A percentile compares a stretch with the other conserved stretches of the same genome.
These are phyloP conservation scores for Wickerhamomyces alni DNA, from an alignment of 805 yeast genomes.

Conservation along the genomic window DNA sequence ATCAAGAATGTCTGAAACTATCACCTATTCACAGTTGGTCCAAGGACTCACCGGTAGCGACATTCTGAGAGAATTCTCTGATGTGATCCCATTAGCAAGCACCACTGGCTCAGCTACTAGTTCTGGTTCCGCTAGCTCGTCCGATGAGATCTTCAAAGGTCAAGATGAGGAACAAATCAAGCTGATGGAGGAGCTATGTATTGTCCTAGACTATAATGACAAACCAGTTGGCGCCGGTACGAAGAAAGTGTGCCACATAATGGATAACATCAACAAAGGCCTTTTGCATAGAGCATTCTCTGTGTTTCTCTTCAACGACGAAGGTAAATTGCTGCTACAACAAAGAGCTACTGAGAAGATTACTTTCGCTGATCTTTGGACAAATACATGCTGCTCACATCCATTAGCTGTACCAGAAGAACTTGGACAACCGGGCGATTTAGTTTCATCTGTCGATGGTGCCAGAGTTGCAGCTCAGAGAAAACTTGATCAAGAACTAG, in stretches of 20 bases:
- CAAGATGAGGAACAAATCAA: constrained; percentile 92
- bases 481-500: constrained; percentile 89
- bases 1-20: neutral
- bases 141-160: constrained; percentile 59
- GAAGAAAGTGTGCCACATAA: constrained; percentile 82
- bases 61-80: constrained; percentile 56
- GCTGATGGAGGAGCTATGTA: constrained; percentile 94
- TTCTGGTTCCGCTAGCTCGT: constrained; percentile 24
- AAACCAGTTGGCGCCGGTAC: constrained; percentile 89
- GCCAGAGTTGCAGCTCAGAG: constrained; percentile 86
- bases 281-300: constrained; percentile 93
- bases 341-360: constrained; percentile 96
- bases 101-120: constrained; percentile 52
- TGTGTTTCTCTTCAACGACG: constrained; percentile 82
- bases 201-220: constrained; percentile 86
- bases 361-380: constrained; percentile 97
- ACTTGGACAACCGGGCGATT: constrained; percentile 48
- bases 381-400: constrained; percentile 98
- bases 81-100: constrained; percentile 54
- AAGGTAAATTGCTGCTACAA: constrained; percentile 75
- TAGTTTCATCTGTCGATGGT: constrained; percentile 64
- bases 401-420: constrained; percentile 84
- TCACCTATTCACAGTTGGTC: constrained; percentile 47
- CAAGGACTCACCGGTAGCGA: constrained; percentile 40
- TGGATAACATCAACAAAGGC: constrained; percentile 83